Evolutionary conservation across 2,329 filamentous ascomycete species (phyloP).

Genomic region (Dactylellina sp.): DNA sequence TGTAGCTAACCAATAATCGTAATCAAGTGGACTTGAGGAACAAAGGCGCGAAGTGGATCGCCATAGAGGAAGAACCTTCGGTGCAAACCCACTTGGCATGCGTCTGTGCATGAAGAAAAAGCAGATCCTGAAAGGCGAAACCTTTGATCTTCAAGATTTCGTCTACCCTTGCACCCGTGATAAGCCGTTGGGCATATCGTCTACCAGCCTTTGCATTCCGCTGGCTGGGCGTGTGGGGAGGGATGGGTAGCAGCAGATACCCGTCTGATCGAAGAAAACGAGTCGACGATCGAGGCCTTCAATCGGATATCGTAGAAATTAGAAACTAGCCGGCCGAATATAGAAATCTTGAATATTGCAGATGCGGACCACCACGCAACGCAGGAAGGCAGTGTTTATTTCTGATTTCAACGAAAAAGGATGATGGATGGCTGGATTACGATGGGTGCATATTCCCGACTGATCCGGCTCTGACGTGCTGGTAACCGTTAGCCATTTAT

Average conservation of each 20-base stretch:
- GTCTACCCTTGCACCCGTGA: slow-evolving; percentile 32
- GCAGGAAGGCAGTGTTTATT: slow-evolving; percentile 12
- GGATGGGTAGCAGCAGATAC: slow-evolving; percentile 12
- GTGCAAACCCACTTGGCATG: slow-evolving; percentile 19
- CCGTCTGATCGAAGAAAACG: no score
- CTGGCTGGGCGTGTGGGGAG: neutral
- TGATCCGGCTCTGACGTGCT: slow-evolving; percentile 32
- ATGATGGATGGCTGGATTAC: slow-evolving; percentile 11
- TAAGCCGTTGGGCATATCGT: slow-evolving; percentile 23
- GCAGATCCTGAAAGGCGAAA: slow-evolving; percentile 44
- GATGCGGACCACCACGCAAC: slow-evolving; percentile 24
- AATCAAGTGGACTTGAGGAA: slow-evolving; percentile 35
- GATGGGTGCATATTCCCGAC: slow-evolving; percentile 44
- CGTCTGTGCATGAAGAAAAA: slow-evolving; percentile 1
- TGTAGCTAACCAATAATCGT: slow-evolving; percentile 43
- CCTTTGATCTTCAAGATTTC: slow-evolving; percentile 44
- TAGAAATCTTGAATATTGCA: slow-evolving; percentile 8
- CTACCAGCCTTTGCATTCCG: neutral
- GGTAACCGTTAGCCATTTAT: neutral
- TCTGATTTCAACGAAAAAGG: neutral
- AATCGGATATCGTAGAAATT: slow-evolving; percentile 44
- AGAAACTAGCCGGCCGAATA: slow-evolving; percentile 14
- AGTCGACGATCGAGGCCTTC: slow-evolving; percentile 37
- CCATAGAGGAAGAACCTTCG: slow-evolving; percentile 6
- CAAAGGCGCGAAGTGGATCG: slow-evolving; percentile 13